Evolutionary conservation across 352 stramenopile genomes (phyloP).

Genomic region (Peronospora destructor): DNA sequence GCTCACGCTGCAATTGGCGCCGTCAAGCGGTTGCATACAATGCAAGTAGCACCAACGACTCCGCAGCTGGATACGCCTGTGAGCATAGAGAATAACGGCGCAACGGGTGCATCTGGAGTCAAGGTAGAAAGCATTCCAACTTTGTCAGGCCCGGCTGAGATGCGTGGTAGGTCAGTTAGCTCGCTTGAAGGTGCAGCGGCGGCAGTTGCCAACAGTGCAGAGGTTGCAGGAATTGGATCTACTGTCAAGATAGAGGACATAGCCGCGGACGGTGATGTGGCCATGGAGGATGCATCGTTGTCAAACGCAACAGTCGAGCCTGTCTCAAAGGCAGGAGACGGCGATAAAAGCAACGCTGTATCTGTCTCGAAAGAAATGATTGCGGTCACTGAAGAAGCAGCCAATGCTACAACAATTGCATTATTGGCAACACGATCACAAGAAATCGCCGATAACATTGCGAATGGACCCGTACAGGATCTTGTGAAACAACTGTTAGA

Average conservation of each 20-base stretch:
- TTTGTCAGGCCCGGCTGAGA: slow-evolving; percentile 3
- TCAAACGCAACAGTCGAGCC: slow-evolving; percentile 6
- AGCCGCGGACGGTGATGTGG: slow-evolving; percentile 35
- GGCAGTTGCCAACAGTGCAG: slow-evolving; percentile 33
- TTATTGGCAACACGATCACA: slow-evolving; percentile 52
- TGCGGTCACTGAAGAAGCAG: slow-evolving; percentile 59
- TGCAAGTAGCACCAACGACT: slow-evolving; percentile 16
- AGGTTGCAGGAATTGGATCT: slow-evolving; percentile 35
- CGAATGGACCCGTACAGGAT: slow-evolving; percentile 35
- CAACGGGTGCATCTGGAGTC: slow-evolving; percentile 4
- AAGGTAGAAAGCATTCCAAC: slow-evolving; percentile 10
- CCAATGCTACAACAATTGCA: slow-evolving; percentile 49
- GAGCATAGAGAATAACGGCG: background rate
- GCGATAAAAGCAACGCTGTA: slow-evolving; percentile 1
- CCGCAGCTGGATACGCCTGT: background rate
- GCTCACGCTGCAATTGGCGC: slow-evolving; percentile 55
- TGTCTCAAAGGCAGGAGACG: slow-evolving; percentile 3
- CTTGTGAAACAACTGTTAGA: slow-evolving; percentile 55
- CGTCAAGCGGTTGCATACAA: slow-evolving; percentile 56
- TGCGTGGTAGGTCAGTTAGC: slow-evolving; percentile 5
- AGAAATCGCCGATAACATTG: slow-evolving; percentile 37
- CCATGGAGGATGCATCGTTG: slow-evolving; percentile 30
- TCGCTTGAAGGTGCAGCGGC: slow-evolving; percentile 34
- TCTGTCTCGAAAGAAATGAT: slow-evolving; percentile 42
- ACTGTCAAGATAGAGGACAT: slow-evolving; percentile 32